Conservation (phyloP, 257 asterid species). For the Nemophila menziesii region DNA sequence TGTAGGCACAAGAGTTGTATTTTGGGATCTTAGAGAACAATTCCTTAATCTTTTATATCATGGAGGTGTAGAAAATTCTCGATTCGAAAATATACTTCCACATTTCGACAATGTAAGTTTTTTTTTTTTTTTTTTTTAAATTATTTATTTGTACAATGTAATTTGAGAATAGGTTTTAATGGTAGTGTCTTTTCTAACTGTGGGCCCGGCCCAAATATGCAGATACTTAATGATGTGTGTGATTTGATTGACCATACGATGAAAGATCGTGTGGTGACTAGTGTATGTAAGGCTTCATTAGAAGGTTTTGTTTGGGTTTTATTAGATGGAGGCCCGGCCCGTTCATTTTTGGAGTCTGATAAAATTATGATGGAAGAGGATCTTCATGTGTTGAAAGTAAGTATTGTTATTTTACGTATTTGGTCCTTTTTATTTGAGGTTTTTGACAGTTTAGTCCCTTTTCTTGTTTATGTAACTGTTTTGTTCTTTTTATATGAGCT, state of each 20-base stretch:
- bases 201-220: conserved; percentile 19
- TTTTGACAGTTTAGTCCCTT: no score
- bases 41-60: conserved; percentile 55
- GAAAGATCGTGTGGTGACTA: conserved; percentile 72
- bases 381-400: conserved; percentile 64
- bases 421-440: no score
- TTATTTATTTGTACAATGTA: neutral
- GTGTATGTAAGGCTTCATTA: conserved; percentile 76
- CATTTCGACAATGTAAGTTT: conserved; percentile 64
- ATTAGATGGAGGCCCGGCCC: conserved; percentile 95
- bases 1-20: conserved; percentile 77
- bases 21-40: conserved; percentile 90
- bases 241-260: conserved; percentile 61
- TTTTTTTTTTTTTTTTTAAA: neutral
- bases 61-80: conserved; percentile 66
- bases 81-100: conserved; percentile 67
- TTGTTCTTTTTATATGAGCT: no score
- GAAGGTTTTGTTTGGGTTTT: conserved; percentile 92
- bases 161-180: neutral
- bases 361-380: conserved; percentile 73
- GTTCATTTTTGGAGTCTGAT: conserved; percentile 79
- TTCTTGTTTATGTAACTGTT: no score
- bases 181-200: conserved; percentile 4
- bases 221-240: conserved; percentile 74
- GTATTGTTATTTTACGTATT: no score